These are phyloP conservation scores for Climacium dendroides DNA, from an alignment of 225 moss, liverwort and hornwort genomes.

Conservation along the genomic window DNA sequence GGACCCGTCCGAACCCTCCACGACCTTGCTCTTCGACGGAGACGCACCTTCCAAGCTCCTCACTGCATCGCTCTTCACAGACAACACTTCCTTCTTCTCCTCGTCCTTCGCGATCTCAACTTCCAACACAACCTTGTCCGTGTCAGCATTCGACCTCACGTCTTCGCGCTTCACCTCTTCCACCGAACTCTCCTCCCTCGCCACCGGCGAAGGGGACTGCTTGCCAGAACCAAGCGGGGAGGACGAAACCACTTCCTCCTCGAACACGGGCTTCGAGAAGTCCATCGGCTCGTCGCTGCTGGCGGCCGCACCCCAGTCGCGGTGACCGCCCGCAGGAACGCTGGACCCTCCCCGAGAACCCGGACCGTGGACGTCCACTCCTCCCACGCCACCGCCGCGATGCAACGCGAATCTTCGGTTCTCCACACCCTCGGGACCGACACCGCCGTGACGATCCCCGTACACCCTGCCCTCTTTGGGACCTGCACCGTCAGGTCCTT, in stretches of 20 bases:
- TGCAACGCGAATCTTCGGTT: slow-evolving; percentile 26
- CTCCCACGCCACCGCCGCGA: neutral
- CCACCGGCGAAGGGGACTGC: neutral
- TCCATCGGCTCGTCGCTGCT: slow-evolving; percentile 99
- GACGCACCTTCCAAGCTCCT: slow-evolving; percentile 18
- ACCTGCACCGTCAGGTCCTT: slow-evolving; percentile 18
- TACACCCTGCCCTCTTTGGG: slow-evolving; percentile 43
- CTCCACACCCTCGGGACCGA: slow-evolving; percentile 24
- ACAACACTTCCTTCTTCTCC: slow-evolving; percentile 17
- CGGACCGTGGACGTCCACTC: slow-evolving; percentile 22
- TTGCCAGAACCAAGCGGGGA: slow-evolving; percentile 11
- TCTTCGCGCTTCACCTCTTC: slow-evolving; percentile 43
- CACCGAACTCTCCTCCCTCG: slow-evolving; percentile 8
- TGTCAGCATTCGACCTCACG: neutral
- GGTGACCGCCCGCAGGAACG: slow-evolving; percentile 49
- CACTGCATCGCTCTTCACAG: slow-evolving; percentile 6
- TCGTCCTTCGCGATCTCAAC: slow-evolving; percentile 17
- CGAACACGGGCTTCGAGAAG: slow-evolving; percentile 96
- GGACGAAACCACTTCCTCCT: slow-evolving; percentile 59
- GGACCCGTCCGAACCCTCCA: slow-evolving; percentile 12
- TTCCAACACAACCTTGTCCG: slow-evolving; percentile 18
- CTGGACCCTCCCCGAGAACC: slow-evolving; percentile 20
- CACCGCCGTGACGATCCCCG: slow-evolving; percentile 9
- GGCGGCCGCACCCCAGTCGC: slow-evolving; percentile 94
- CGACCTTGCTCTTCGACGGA: slow-evolving; percentile 4